Base-by-base conservation (phyloP, 2,329 filamentous ascomycete genomes). In the Cladosporium phlei region DNA sequence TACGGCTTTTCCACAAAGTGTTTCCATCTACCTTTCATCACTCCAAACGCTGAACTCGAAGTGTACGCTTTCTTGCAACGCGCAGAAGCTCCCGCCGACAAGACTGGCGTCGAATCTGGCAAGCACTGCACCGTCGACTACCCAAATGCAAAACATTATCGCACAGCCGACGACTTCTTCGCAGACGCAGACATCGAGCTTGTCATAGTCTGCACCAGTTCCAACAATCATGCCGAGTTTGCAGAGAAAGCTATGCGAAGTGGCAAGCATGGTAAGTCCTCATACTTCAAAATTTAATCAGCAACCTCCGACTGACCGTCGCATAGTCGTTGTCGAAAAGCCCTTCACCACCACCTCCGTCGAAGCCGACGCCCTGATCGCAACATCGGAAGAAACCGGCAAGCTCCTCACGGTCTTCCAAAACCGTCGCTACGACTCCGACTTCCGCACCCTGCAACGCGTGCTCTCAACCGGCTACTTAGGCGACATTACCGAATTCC, bases 21-120 rank as follows among this genome's bases (percentile, higher is more conserved):
- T 50, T 77, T 76, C 49, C 73, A 77, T 46, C 63, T 76, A 2
- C 75, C 75, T 0, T 77, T 73, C 52, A 74, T 77, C 52, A 61
- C 66, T 0, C 65, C 68, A 1, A 73, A 72, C 52, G 63, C 69
- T 2, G 69, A 75, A 35, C 65, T 73, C 11, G 56, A 72, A 35
- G 63, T 77, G 22, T 60, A 71, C 16, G 71, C 73, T 4, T 72
- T 77, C 43, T 54, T 77, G 19, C 73, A 77, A 51, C 69, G 74
- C 27, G 68, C 72, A 1, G 61, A 62, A 49, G 63, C 66, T 0
- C 67, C 69, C 1, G 37, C 49, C 5, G 55, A 62, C n/a, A 55
- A 56, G 10, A 48, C 52, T 3, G 46, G 52, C 2, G 55, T 58
- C 1, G 59, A 65, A 0, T 48, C 55, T 0, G 65, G 65, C 27